Base-by-base conservation (phyloP, 2,329 filamentous ascomycete genomes). In the Microdochium paspali region DNA sequence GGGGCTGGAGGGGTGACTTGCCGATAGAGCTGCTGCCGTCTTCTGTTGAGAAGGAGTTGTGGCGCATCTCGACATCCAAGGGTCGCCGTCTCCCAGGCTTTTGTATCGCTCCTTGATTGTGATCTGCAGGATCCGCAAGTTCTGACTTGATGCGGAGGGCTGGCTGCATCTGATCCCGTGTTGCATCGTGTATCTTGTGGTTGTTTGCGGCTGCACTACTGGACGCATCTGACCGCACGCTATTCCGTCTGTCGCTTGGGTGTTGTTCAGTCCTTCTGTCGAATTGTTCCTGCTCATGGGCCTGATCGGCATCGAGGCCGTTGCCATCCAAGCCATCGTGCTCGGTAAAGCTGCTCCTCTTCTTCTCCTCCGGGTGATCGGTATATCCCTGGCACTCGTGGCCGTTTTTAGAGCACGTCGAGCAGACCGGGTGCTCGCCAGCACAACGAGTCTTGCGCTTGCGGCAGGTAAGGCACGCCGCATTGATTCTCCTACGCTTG, bases 401-500 rank as follows among this genome's bases (percentile, higher is more conserved):
- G 10, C 82, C 80, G 58, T 85, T 85, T 55, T 85, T 84, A 49
- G 77, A 74, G 57, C 85, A 89, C 10, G 85, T 88, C 49, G 82
- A 83, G 65, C 85, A 88, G 20, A 75, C 67, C 49, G 85, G 85
- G 52, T 82, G 80, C 65, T 87, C 84, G 51, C 85, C 85, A 43
- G 82, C 84, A 63, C 85, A 88, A 61, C 84, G 74, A 46, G 84
- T 88, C 67, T 88, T 89, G 59, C 85, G 78, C 62, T 82, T 85
- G 57, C 85, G 82, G 67, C 85, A 89, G 39, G 84, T 87, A 59
- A 81, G 69, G 65, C 84, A 87, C 80, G 87, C 87, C 58, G 86
- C 84, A 67, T 84, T 88, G 59, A 91, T 87, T 57, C 87, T 76
- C 61, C 87, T 77, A 57, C 86, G 75, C 66, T 90, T 91, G 24